A percentile compares a stretch with the other conserved stretches of the same genome.
phyloP scores from a whole-genome alignment of 1,284 basidiomycete species.

The Tylopilus sp. region DNA sequence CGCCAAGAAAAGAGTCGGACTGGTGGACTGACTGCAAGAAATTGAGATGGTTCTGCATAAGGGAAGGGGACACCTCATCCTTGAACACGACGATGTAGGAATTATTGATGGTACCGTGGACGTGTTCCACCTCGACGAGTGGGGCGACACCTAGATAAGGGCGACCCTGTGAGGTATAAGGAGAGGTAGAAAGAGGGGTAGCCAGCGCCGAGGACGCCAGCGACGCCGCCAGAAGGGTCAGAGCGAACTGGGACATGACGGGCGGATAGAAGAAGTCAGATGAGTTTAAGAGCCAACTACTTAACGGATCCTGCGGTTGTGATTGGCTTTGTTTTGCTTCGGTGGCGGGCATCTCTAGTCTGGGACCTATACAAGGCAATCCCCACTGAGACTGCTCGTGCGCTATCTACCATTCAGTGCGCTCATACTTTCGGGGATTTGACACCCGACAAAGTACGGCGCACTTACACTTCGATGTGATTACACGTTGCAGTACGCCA shows the following conservation, averaged over 20 bases:
- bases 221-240: constrained; percentile 43
- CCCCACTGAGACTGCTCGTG: not conserved
- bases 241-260: constrained; percentile 40
- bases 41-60: constrained; percentile 72
- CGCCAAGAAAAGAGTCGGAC: constrained; percentile 45
- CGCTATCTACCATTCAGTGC: too few relatives aligned
- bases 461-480: not conserved
- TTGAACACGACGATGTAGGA: constrained; percentile 91
- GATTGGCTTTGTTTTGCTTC: constrained; percentile 30
- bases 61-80: constrained; percentile 53
- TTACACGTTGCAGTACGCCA: not conserved
- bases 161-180: constrained; percentile 41
- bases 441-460: not conserved
- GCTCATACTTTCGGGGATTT: not conserved
- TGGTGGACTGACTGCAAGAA: constrained; percentile 60
- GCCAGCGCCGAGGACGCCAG: constrained; percentile 41
- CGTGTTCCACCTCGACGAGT: constrained; percentile 51
- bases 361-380: not conserved
- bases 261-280: constrained; percentile 13
- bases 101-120: constrained; percentile 75
- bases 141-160: constrained; percentile 56
- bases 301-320: constrained; percentile 20
- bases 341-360: constrained; percentile 22
- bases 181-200: constrained; percentile 65
- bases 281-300: constrained; percentile 11